A percentile compares a stretch with the other conserved stretches of the same genome.
Evolutionary conservation across 768 basidiomycete species (phyloP).

Genomic region (Terana coerulea): DNA sequence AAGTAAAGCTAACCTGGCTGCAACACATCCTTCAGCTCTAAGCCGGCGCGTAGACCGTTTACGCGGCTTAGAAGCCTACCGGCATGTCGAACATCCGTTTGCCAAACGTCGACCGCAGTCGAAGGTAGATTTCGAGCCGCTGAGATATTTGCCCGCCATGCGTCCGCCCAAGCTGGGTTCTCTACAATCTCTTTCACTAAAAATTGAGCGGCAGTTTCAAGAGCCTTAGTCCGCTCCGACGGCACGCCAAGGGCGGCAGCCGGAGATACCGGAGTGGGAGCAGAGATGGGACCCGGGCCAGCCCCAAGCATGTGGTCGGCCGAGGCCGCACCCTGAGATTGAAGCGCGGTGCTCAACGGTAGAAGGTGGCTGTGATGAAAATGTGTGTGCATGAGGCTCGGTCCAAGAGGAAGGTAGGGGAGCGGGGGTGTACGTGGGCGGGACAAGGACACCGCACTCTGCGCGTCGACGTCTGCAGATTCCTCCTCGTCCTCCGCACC

Average conservation of each 20-base stretch:
- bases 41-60: conserved; percentile 34
- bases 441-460: conserved; percentile 31
- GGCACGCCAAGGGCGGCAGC: conserved; percentile 63
- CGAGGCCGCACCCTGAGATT: conserved; percentile 48
- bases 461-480: conserved; percentile 26
- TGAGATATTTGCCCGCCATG: conserved; percentile 47
- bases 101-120: conserved; percentile 45
- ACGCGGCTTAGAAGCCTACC: conserved; percentile 40
- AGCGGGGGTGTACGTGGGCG: conserved; percentile 71
- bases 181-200: conserved; percentile 71
- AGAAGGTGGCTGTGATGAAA: conserved; percentile 65
- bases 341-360: conserved; percentile 56
- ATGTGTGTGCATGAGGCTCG: conserved; percentile 60
- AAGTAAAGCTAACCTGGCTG: background rate
- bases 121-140: conserved; percentile 18
- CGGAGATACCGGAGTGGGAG: conserved; percentile 83
- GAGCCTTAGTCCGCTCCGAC: conserved; percentile 60
- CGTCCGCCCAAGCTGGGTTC: conserved; percentile 64
- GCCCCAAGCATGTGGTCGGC: conserved; percentile 7
- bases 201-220: conserved; percentile 63
- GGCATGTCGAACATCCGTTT: conserved; percentile 48
- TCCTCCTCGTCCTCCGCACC: conserved; percentile 28
- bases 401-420: conserved; percentile 66
- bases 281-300: conserved; percentile 51
- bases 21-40: conserved; percentile 32